Evolutionary conservation across 2,329 filamentous ascomycete species (phyloP).

Genomic region (Xylariaceae sp.): DNA sequence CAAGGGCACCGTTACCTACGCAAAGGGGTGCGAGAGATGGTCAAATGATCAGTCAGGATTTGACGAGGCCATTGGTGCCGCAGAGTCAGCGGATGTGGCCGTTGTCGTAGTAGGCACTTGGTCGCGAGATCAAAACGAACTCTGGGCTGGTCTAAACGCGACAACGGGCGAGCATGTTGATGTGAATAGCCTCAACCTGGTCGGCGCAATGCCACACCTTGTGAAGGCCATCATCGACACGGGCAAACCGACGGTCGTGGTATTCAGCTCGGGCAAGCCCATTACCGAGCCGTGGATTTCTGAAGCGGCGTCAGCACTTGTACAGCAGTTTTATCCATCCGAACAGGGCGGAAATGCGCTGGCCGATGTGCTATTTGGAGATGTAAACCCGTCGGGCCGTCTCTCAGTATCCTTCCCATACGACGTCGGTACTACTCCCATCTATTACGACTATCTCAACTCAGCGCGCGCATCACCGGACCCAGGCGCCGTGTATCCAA

Average conservation of each 20-base stretch:
- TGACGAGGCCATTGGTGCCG: constrained; percentile 58
- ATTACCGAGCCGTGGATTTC: constrained; percentile 70
- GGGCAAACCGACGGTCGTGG: constrained; percentile 61
- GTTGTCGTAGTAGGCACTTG: constrained; percentile 71
- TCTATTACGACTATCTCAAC: constrained; percentile 70
- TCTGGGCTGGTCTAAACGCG: constrained; percentile 66
- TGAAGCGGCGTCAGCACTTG: constrained; percentile 55
- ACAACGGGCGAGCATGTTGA: constrained; percentile 74
- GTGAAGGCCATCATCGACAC: constrained; percentile 63
- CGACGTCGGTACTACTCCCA: constrained; percentile 60
- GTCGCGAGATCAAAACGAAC: constrained; percentile 66
- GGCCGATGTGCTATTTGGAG: constrained; percentile 60
- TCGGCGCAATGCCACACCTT: constrained; percentile 64
- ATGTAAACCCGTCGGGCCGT: constrained; percentile 61
- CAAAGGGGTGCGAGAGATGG: constrained; percentile 68
- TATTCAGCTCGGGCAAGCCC: constrained; percentile 66
- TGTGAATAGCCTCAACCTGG: constrained; percentile 56
- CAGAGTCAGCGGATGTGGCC: constrained; percentile 63
- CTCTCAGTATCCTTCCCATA: constrained; percentile 63
- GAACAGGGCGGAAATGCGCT: constrained; percentile 63
- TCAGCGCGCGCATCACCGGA: constrained; percentile 52
- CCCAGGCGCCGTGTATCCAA: constrained; percentile 47
- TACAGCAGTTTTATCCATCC: constrained; percentile 71
- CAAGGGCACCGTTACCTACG: constrained; percentile 58
- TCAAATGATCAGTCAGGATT: constrained; percentile 65